Conservation (phyloP, 176 grass and related monocot species). For the Olyra latifolia region DNA sequence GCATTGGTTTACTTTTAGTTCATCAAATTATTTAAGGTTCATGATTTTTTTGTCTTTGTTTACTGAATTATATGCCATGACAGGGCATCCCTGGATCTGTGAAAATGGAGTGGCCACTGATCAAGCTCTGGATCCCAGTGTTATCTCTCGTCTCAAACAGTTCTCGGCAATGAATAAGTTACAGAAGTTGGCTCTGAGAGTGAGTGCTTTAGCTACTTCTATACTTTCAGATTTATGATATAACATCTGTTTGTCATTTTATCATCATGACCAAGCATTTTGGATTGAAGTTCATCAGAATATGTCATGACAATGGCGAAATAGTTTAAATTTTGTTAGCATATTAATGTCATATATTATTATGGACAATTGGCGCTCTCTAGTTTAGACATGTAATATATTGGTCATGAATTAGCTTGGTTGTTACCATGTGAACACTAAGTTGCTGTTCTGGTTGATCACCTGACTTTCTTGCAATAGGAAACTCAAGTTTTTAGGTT, state of each 20-base stretch:
- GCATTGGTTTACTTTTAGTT: not conserved
- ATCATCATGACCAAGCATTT: not conserved
- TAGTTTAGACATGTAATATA: constrained; percentile 11
- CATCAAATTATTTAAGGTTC: not conserved
- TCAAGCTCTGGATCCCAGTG: constrained; percentile 64
- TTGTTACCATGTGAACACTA: not conserved
- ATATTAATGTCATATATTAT: not conserved
- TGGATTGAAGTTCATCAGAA: not conserved
- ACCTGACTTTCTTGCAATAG: constrained; percentile 4
- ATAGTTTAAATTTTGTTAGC: not conserved
- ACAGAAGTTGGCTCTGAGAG: constrained; percentile 83
- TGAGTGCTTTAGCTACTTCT: constrained; percentile 43
- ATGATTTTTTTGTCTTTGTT: not conserved
- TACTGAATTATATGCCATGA: constrained; percentile 12
- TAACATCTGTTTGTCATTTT: not conserved
- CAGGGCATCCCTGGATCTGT: constrained; percentile 94
- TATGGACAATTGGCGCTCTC: not conserved
- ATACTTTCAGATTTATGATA: constrained; percentile 12
- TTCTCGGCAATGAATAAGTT: constrained; percentile 94
- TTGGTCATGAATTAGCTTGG: not conserved
- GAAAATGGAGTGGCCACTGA: constrained; percentile 69
- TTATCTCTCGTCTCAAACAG: constrained; percentile 81
- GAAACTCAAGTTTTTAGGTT: not conserved
- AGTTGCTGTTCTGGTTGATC: not conserved
- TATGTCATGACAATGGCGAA: not conserved